Evolutionary conservation across 2,329 filamentous ascomycete species (phyloP).

Genomic region (Cryoendolithus antarcticus): DNA sequence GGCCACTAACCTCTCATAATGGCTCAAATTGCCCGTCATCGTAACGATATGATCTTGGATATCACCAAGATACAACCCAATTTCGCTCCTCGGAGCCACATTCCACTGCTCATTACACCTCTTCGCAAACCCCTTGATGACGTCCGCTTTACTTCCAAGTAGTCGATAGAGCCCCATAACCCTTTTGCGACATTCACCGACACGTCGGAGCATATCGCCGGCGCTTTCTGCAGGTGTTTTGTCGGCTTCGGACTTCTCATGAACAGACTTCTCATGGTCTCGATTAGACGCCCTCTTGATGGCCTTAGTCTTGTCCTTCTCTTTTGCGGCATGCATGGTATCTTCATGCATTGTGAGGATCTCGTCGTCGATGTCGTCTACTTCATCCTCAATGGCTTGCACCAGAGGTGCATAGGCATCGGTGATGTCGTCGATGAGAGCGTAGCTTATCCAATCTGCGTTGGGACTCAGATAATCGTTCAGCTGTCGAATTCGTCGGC

Average conservation of each 20-base stretch:
- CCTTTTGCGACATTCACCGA: conserved; percentile 90
- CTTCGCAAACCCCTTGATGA: conserved; percentile 98
- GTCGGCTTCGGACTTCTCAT: conserved; percentile 19
- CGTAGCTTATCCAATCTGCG: conserved; percentile 97
- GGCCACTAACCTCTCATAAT: conserved; percentile 88
- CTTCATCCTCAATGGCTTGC: conserved; percentile 85
- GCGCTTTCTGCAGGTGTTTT: conserved; percentile 35
- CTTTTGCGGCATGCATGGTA: conserved; percentile 20
- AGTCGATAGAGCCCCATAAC: conserved; percentile 93
- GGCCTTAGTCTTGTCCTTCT: conserved; percentile 15
- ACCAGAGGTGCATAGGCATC: conserved; percentile 92
- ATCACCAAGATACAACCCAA: conserved; percentile 93
- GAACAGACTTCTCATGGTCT: conserved; percentile 8
- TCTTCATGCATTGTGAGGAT: conserved; percentile 70
- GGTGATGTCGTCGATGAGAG: conserved; percentile 95
- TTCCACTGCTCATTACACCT: conserved; percentile 97
- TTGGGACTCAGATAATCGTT: conserved; percentile 87
- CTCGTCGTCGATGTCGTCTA: conserved; percentile 89
- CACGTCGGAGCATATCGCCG: conserved; percentile 78
- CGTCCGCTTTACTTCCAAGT: conserved; percentile 92
- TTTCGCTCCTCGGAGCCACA: conserved; percentile 85
- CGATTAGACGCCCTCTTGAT: conserved; percentile 14
- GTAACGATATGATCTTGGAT: conserved; percentile 99
- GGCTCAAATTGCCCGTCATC: conserved; percentile 90
- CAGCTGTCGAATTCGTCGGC: conserved; percentile 80